Base-by-base conservation (phyloP, 2,329 filamentous ascomycete genomes). In the Rachicladosporium sp. region DNA sequence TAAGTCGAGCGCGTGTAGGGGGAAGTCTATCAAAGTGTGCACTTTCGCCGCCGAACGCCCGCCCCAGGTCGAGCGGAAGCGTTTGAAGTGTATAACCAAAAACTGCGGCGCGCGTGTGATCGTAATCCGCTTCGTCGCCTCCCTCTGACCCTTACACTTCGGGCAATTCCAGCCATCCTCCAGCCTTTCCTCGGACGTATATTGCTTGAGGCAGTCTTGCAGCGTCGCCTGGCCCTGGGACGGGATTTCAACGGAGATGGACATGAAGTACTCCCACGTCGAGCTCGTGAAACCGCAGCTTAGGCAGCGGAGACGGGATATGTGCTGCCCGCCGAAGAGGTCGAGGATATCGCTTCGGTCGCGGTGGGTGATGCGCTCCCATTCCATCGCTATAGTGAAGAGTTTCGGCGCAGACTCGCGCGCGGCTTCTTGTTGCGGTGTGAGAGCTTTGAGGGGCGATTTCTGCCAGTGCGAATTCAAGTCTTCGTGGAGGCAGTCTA, bases 401-500 rank as follows among this genome's bases (percentile, higher is more conserved):
- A 78, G 67, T 9, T 75, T 70, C 0, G 74, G 71, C 57, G 76
- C 69, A 12, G 67, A 61, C 52, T 82, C 78, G 15, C 78, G 69
- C 36, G 66, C 66, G 48, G 71, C 62, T 56, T 82, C 78, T 52
- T 82, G 71, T 19, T 69, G 62, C 10, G 70, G 67, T 0, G 73
- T 78, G 31, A 82, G 62, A 4, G 70, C 68, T 36, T 70, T 68
- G 2, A 80, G 63, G 1, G 73, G 75, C 2, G 65, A 67, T 38
- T 71, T 66, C 44, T 74, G 67, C 66, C 76, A 82, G 23, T 73
- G 70, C 5, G 70, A 62, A 56, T 94, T 93, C 4, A 93, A 78
- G 60, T 98, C 91, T 55, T 91, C 83, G 50, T 89, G 81, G 9
- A 96, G 68, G 48, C 82, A 79, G 38, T 84, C 78, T 30, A 93